These are phyloP conservation scores for Pichia exigua DNA, from an alignment of 805 yeast species.

Conservation along the genomic window DNA sequence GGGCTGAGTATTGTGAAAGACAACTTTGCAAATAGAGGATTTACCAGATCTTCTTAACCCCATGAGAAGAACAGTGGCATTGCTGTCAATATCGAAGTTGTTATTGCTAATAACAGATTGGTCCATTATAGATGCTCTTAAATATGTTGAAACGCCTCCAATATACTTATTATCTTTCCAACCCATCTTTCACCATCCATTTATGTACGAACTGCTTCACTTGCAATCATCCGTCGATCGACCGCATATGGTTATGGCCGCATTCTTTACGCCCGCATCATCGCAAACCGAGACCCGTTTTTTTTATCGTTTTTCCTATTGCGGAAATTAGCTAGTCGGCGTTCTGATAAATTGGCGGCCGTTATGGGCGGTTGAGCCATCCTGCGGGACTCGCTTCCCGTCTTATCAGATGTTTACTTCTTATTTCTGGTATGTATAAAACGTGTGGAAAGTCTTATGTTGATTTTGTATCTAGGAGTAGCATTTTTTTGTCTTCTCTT, in stretches of 20 bases:
- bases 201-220: background rate
- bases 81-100: conserved; percentile 40
- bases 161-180: too few relatives aligned
- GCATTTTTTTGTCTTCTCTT: background rate
- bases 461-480: background rate
- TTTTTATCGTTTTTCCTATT: background rate
- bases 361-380: background rate
- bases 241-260: background rate
- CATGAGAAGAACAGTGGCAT: conserved; percentile 81
- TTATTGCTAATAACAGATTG: conserved; percentile 2
- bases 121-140: background rate
- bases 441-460: background rate
- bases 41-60: conserved; percentile 88
- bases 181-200: background rate
- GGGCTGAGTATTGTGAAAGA: conserved; percentile 95
- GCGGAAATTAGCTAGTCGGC: background rate
- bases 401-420: background rate
- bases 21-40: conserved; percentile 91
- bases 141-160: too few relatives aligned
- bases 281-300: background rate
- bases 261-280: background rate
- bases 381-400: background rate
- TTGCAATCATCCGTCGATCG: background rate
- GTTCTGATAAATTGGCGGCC: background rate
- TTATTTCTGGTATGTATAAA: background rate